A percentile compares a stretch with the other conserved stretches of the same genome.
Conservation (phyloP, 257 asterid genomes). For the Jaltomata sinuosa region DNA sequence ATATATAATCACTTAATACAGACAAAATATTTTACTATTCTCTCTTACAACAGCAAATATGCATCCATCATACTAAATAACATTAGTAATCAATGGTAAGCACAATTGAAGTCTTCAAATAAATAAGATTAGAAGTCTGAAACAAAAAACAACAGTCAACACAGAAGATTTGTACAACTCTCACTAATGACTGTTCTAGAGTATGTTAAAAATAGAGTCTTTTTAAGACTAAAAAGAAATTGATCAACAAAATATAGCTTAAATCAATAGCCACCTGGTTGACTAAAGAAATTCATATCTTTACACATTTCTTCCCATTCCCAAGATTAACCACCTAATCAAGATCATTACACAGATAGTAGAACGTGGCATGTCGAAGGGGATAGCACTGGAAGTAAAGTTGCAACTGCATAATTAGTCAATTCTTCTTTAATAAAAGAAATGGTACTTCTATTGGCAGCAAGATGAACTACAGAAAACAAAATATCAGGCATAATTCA, state of each 20-base stretch:
- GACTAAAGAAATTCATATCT: background rate
- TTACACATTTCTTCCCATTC: background rate
- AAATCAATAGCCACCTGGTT: background rate
- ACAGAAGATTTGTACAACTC: background rate
- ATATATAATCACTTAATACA: background rate
- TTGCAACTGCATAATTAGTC: background rate
- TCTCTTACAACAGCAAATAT: background rate
- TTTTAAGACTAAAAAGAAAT: background rate
- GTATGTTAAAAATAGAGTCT: background rate
- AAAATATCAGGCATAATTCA: too few relatives aligned
- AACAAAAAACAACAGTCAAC: background rate
- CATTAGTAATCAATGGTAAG: background rate
- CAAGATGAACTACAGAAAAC: background rate
- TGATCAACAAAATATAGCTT: background rate
- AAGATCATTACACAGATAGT: background rate
- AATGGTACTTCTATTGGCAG: background rate
- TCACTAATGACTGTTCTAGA: background rate
- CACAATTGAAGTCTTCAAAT: background rate
- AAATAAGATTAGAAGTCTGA: background rate
- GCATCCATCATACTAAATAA: background rate
- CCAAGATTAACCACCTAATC: background rate
- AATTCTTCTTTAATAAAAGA: background rate
- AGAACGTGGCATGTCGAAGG: background rate
- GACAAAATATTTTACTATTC: background rate
- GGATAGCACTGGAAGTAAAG: background rate